Evolutionary conservation across 78 protist genomes (phyloP).

Genomic region (Planoprotostelium fungivorum): DNA sequence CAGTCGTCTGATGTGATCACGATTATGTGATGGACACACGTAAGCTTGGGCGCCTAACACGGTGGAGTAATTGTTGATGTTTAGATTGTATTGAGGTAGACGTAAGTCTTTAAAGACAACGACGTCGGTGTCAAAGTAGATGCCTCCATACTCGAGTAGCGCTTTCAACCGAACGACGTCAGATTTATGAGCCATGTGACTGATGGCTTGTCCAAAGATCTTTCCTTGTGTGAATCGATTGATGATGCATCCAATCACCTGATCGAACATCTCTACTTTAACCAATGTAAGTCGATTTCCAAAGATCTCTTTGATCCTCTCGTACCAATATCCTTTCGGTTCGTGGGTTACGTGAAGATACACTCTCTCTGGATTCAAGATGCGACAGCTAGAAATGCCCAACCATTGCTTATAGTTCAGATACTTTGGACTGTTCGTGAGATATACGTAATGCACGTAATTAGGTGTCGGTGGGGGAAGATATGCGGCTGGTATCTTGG

Average conservation of each 20-base stretch:
- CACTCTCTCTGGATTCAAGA: background rate
- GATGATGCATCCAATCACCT: background rate
- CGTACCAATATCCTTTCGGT: background rate
- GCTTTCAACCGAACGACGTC: background rate
- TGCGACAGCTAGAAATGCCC: no score
- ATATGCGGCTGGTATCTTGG: no score
- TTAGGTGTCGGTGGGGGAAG: no score
- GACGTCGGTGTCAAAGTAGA: background rate
- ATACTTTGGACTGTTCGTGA: no score
- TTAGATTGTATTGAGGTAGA: no score
- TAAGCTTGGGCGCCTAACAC: no score
- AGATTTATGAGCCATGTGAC: background rate
- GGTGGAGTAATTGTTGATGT: background rate
- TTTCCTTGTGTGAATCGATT: background rate
- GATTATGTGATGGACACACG: background rate
- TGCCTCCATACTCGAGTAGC: background rate
- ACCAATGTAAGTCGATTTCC: background rate
- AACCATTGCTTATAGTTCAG: no score
- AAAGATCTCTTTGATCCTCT: background rate
- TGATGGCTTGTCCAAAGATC: background rate
- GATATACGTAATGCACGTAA: no score
- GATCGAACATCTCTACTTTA: background rate
- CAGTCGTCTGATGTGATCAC: background rate
- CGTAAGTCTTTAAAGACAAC: background rate
- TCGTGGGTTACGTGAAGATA: background rate